Evolutionary conservation across 768 basidiomycete genomes (phyloP).

Genomic region (Royoungia palumana): DNA sequence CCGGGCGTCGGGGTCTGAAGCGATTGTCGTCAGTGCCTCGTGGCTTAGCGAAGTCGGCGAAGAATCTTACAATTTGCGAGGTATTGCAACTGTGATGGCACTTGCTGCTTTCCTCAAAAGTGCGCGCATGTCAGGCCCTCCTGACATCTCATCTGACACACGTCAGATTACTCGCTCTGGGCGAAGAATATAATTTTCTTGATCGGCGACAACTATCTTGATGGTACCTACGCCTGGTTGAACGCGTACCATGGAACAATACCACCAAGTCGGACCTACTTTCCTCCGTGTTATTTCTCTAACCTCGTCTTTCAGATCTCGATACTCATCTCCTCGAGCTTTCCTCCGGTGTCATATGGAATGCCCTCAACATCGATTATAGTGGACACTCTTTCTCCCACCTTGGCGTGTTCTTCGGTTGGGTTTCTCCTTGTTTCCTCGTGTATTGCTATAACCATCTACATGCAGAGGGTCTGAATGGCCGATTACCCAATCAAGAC

Average conservation of each 20-base stretch:
- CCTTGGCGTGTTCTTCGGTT: conserved; percentile 92
- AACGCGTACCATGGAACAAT: conserved; percentile 71
- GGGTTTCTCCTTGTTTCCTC: conserved; percentile 18
- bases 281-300: not conserved
- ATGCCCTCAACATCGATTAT: conserved; percentile 91
- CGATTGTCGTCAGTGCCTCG: conserved; percentile 87
- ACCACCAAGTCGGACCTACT: conserved; percentile 56
- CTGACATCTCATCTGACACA: conserved; percentile 4
- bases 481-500: conserved; percentile 94
- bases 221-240: conserved; percentile 93
- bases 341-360: conserved; percentile 91
- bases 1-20: conserved; percentile 89
- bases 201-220: conserved; percentile 81
- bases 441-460: conserved; percentile 4
- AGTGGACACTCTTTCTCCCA: conserved; percentile 96
- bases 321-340: conserved; percentile 58
- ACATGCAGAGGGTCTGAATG: conserved; percentile 84
- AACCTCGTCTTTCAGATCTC: conserved; percentile 47
- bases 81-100: conserved; percentile 79
- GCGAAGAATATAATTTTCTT: conserved; percentile 92
- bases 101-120: conserved; percentile 84
- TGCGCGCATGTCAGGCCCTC: conserved; percentile 33
- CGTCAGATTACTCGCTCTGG: conserved; percentile 82
- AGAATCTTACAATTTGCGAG: conserved; percentile 73
- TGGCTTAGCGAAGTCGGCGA: conserved; percentile 70